Evolutionary conservation across 2,329 filamentous ascomycete genomes (phyloP), one percentile per base, ranked within the genome.

Genomic region (Claviceps sp.): DNA sequence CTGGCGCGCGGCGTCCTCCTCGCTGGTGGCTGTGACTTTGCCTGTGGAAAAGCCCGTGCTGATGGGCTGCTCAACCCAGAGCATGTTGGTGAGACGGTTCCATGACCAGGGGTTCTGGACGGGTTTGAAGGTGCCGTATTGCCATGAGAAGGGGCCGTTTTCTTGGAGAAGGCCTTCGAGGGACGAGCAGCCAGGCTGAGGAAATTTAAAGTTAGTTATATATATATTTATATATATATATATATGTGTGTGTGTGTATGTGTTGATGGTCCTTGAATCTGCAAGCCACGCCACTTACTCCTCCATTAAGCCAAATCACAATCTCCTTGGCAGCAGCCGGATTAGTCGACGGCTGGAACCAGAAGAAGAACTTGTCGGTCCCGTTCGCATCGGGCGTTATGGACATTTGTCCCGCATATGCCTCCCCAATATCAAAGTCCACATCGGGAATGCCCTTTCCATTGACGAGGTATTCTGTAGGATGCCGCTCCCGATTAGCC

Each of bases 141-240:
- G 78, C 83, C 84, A 87, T 3, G 76, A 52, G 60, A 87, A 84
- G 0, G 86, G 84, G 0, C 86, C 86, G 59, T 88, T 90, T 59
- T 91, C 86, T 47, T 87, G 84, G 6, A 91, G 64, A 1, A 90
- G 70, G 7, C 84, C 85, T 58, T 81, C 76, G 8, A 87, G 72
- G 1, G 81, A 85, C 37, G 72, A 73, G 59, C 75, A 80, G 22
- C 75, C 76, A 16, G 76, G 76, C 49, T 56, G 30, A 16, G 2
- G 26, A 22, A 4, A 2, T 4, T 13, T 24, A 1, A 11, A 5
- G 34, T 44, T 14, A 44, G 42, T 22, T 44, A 34, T 34, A 8
- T 24, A 8, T 30, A 9, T 46, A 16, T 16, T 9, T 4, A n/a
- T 24, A 13, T 46, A 2, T 30, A 18, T 34, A 1, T 34, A 4